These are phyloP conservation scores for Saturnispora dispora DNA, from an alignment of 805 yeast genomes.

Conservation along the genomic window DNA sequence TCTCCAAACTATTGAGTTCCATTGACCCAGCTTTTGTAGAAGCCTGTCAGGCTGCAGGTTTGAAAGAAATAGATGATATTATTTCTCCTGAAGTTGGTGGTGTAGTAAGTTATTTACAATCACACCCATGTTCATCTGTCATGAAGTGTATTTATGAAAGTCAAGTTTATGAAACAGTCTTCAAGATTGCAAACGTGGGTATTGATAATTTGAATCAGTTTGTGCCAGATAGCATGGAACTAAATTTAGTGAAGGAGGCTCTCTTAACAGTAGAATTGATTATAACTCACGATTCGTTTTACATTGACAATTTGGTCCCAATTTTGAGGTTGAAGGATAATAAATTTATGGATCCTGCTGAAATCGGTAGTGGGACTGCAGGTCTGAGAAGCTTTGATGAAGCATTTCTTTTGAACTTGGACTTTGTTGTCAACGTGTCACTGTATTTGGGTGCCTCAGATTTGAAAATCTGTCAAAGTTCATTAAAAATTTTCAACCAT, in stretches of 20 bases:
- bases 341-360: slow-evolving; percentile 32
- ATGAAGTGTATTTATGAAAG: slow-evolving; percentile 56
- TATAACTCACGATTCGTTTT: slow-evolving; percentile 50
- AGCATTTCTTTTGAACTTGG: slow-evolving; percentile 60
- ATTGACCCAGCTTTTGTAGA: slow-evolving; percentile 45
- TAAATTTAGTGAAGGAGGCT: slow-evolving; percentile 31
- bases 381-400: slow-evolving; percentile 62
- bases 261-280: slow-evolving; percentile 37
- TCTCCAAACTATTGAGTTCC: slow-evolving; percentile 38
- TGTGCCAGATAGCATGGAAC: slow-evolving; percentile 25
- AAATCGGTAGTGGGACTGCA: slow-evolving; percentile 38
- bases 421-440: slow-evolving; percentile 65
- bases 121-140: slow-evolving; percentile 62
- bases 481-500: slow-evolving; percentile 44
- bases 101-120: slow-evolving; percentile 43
- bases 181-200: slow-evolving; percentile 50
- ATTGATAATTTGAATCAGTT: slow-evolving; percentile 44
- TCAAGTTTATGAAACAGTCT: slow-evolving; percentile 44
- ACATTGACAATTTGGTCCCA: slow-evolving; percentile 45
- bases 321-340: slow-evolving; percentile 35
- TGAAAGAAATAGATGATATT: slow-evolving; percentile 38
- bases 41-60: slow-evolving; percentile 39
- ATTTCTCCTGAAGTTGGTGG: slow-evolving; percentile 30
- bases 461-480: slow-evolving; percentile 38
- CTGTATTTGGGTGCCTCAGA: slow-evolving; percentile 59